Base-by-base conservation (phyloP, 2,329 filamentous ascomycete genomes). In the Fusarium torulosum region DNA sequence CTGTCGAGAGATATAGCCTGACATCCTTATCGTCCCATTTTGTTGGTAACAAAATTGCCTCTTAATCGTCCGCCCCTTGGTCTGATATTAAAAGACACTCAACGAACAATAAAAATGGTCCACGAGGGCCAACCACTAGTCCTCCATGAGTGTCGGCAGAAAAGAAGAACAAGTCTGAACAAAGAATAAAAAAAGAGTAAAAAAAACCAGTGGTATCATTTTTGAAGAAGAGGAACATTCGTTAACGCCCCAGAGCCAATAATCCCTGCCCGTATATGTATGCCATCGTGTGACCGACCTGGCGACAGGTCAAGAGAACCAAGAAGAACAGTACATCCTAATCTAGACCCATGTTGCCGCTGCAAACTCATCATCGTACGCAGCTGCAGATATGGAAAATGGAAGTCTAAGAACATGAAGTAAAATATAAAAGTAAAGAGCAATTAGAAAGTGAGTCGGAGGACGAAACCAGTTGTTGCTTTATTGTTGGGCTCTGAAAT, bases 371-470 rank as follows among this genome's bases (percentile, higher is more conserved):
- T 59, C 44, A 29, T 59, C 52, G 50, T 49, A 44, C 41, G 44
- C 50, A 50, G 43, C 47, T 41, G 31, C 20, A 45, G 10, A 50
- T 37, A 37, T n/a, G 37, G 21, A 54, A 33, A 23, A 40, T 9
- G 37, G 53, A 49, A 42, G 38, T 67, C 10, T 25, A 41, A 61
- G 23, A 37, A 17, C 11, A 29, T 29, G 2, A 20, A 53, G 52
- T 45, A 44, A 23, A 17, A 59, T 17, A 25, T 15, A 29, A 35
- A 37, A 46, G 50, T 20, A 47, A 43, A 50, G 44, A 21, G 43
- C 19, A 40, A 61, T 80, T 75, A 85, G 70, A 84, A 86, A 37
- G 73, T 76, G 59, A 86, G 77, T 66, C 83, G 81, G 43, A 86
- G 72, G 75, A 85, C 80, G 65, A 80, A 80, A 40, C 77, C 78